A percentile compares a stretch with the other conserved stretches of the same genome.
Evolutionary conservation across 345 rosid species (phyloP).

Genomic region (Lepidium aucheri): DNA sequence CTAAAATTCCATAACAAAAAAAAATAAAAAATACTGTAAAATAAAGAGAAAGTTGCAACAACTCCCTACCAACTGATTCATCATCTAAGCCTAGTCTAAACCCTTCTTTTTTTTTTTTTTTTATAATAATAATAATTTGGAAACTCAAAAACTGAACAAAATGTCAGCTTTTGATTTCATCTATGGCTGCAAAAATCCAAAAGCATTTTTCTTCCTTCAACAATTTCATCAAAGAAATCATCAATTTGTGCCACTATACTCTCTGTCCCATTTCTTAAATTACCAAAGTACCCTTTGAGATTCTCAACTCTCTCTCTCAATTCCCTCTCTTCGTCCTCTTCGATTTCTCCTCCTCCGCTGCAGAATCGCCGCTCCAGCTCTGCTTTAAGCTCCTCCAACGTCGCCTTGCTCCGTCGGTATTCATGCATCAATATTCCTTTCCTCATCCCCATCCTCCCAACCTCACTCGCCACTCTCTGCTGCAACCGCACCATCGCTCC

Average conservation of each 20-base stretch:
- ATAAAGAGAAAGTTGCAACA: slow-evolving; percentile 16
- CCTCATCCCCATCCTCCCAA: slow-evolving; percentile 37
- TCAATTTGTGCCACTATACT: slow-evolving; percentile 60
- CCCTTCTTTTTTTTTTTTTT: neutral
- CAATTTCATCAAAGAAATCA: slow-evolving; percentile 87
- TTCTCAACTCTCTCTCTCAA: slow-evolving; percentile 44
- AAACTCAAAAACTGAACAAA: neutral
- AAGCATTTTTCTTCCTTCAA: slow-evolving; percentile 76
- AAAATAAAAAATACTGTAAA: too few relatives aligned
- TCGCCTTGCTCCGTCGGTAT: slow-evolving; percentile 43
- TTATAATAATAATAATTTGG: neutral
- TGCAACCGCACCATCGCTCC: slow-evolving; percentile 49
- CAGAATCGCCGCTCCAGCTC: slow-evolving; percentile 38
- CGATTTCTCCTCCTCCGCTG: slow-evolving; percentile 13
- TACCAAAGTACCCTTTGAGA: slow-evolving; percentile 50
- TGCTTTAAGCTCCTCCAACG: slow-evolving; percentile 60
- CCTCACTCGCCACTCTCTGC: slow-evolving; percentile 47
- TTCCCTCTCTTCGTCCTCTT: slow-evolving; percentile 29
- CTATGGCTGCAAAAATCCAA: slow-evolving; percentile 73
- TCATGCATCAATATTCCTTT: slow-evolving; percentile 55
- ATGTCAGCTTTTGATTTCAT: slow-evolving; percentile 22
- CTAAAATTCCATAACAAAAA: neutral
- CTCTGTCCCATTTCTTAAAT: slow-evolving; percentile 64
- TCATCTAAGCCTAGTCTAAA: slow-evolving; percentile 25
- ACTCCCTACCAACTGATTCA: slow-evolving; percentile 28